phyloP scores from a whole-genome alignment of 108 stramenopile species.

The Fragilaria crotonensis region DNA sequence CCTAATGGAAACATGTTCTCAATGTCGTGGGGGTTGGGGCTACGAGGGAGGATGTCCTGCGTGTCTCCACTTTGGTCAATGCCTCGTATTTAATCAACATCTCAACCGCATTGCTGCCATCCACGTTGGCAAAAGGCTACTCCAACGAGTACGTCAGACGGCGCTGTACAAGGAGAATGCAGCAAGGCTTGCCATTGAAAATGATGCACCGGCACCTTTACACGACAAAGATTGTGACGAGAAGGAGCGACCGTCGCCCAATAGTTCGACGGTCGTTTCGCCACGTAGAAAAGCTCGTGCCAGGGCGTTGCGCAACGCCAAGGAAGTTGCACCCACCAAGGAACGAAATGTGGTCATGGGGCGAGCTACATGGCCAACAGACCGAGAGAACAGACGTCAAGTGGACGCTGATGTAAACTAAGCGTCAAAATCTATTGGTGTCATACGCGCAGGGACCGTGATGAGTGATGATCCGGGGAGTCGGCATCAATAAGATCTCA shows the following conservation, averaged over 20 bases:
- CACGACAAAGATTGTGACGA: not conserved
- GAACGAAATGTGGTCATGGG: slow-evolving; percentile 52
- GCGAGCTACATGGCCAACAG: slow-evolving; percentile 37
- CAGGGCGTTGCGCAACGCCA: slow-evolving; percentile 38
- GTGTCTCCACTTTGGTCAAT: slow-evolving; percentile 62
- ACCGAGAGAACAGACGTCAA: slow-evolving; percentile 4
- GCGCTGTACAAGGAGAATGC: slow-evolving; percentile 24
- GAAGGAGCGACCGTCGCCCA: not conserved
- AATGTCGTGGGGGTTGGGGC: slow-evolving; percentile 28
- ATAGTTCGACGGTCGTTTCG: not conserved
- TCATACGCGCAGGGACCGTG: too few species aligned
- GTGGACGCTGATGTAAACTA: too few species aligned
- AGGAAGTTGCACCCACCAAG: slow-evolving; percentile 24
- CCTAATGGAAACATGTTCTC: slow-evolving; percentile 57
- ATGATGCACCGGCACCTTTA: not conserved
- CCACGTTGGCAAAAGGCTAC: slow-evolving; percentile 43
- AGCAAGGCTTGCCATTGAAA: not conserved
- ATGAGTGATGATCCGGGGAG: too few species aligned
- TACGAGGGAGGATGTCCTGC: slow-evolving; percentile 83
- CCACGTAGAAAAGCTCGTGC: slow-evolving; percentile 10
- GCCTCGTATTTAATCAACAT: slow-evolving; percentile 67
- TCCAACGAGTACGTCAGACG: slow-evolving; percentile 42
- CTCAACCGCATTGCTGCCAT: slow-evolving; percentile 39
- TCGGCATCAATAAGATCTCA: too few species aligned
- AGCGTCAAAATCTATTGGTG: too few species aligned